Evolutionary conservation across 371 early-diverging fungal species (phyloP).

Genomic region (Rhizopus sp.): DNA sequence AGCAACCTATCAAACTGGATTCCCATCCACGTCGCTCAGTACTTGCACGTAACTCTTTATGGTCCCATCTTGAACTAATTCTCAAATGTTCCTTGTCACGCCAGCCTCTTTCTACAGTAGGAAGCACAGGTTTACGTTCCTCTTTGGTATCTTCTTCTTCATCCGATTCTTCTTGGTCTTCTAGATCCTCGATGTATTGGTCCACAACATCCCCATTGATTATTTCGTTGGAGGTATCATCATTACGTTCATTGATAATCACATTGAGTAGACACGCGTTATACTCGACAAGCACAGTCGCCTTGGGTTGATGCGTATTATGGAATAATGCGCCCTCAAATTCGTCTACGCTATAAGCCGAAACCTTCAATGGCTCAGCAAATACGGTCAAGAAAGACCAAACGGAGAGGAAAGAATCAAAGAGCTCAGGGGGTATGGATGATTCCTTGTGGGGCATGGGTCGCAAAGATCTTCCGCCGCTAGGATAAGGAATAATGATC

Average conservation of each 20-base stretch:
- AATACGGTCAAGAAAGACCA: constrained; percentile 49
- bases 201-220: constrained; percentile 38
- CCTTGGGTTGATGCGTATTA: constrained; percentile 26
- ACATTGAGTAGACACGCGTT: constrained; percentile 41
- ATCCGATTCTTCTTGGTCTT: constrained; percentile 14
- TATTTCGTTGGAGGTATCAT: constrained; percentile 36
- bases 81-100: constrained; percentile 36
- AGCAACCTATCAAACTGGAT: constrained; percentile 44
- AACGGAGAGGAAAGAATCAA: constrained; percentile 35
- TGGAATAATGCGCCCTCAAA: constrained; percentile 43
- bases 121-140: constrained; percentile 12
- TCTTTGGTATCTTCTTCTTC: constrained; percentile 14
- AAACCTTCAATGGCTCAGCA: constrained; percentile 39
- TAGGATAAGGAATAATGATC: constrained; percentile 42
- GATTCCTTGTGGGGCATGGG: constrained; percentile 35
- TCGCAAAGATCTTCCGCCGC: constrained; percentile 38
- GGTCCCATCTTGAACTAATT: constrained; percentile 43
- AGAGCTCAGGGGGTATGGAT: constrained; percentile 27
- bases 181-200: constrained; percentile 30
- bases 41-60: constrained; percentile 31
- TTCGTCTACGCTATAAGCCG: constrained; percentile 46
- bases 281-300: constrained; percentile 36
- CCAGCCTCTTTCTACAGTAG: constrained; percentile 40
- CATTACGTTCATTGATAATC: constrained; percentile 48
- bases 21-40: constrained; percentile 50